phyloP scores from a whole-genome alignment of 2,329 filamentous ascomycete genomes.

The Fusarium mexicanum region DNA sequence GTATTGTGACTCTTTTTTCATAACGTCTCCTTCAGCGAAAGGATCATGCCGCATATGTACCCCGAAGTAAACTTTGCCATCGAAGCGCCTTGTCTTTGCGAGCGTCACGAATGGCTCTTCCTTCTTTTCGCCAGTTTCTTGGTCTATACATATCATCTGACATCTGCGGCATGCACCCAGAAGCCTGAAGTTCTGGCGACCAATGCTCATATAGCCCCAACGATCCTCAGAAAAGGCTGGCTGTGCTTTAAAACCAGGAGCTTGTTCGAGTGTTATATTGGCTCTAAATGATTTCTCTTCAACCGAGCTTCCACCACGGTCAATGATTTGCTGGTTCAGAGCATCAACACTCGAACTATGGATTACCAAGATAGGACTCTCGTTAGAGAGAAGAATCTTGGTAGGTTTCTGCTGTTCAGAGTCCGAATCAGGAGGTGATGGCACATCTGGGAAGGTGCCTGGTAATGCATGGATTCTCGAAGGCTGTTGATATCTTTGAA shows the following conservation, averaged over 20 bases:
- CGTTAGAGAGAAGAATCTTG: slow-evolving; percentile 86
- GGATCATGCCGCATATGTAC: slow-evolving; percentile 74
- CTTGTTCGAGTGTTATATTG: slow-evolving; percentile 77
- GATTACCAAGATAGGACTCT: slow-evolving; percentile 90
- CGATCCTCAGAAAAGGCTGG: slow-evolving; percentile 80
- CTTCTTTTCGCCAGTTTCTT: slow-evolving; percentile 78
- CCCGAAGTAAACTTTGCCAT: slow-evolving; percentile 90
- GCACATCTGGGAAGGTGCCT: slow-evolving; percentile 63
- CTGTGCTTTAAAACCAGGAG: slow-evolving; percentile 52
- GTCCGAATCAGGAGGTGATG: slow-evolving; percentile 68
- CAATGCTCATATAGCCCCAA: slow-evolving; percentile 77
- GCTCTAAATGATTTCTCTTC: slow-evolving; percentile 83
- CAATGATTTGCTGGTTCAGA: slow-evolving; percentile 77
- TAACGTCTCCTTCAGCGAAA: background rate
- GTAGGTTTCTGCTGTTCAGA: slow-evolving; percentile 51
- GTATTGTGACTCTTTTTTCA: slow-evolving; percentile 33
- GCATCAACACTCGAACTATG: slow-evolving; percentile 81
- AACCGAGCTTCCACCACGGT: slow-evolving; percentile 70
- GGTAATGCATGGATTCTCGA: slow-evolving; percentile 51
- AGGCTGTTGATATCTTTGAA: slow-evolving; percentile 65
- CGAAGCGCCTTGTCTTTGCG: slow-evolving; percentile 83
- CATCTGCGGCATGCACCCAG: slow-evolving; percentile 88
- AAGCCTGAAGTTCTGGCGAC: slow-evolving; percentile 71
- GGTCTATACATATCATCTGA: slow-evolving; percentile 96
- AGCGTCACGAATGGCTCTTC: slow-evolving; percentile 91